Evolutionary conservation across 768 basidiomycete species (phyloP), one percentile per base, ranked within the genome.

Genomic region (Leccinum uliginosum): DNA sequence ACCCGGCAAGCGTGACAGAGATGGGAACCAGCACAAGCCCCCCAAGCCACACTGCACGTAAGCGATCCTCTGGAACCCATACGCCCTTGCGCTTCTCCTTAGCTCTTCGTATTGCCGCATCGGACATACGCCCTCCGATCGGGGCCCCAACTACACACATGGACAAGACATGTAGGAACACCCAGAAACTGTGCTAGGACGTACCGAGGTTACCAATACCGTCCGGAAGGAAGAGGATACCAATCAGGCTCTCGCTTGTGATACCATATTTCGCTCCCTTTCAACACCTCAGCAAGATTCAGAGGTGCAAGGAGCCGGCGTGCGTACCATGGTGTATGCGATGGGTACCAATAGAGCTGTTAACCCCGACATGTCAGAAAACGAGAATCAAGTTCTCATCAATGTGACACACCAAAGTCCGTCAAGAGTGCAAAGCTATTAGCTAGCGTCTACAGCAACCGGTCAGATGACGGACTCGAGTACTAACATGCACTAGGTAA

Each of bases 1-100:
- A 59, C 1, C 86, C 85, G 0, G 75, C 76, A 0, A 71, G 50
- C 0, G 82, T 64, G 3, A 84, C 67, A 1, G 85, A 80, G 1
- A 84, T 24, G 0, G 87, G 89, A 4, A 80, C 73, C 27, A 87
- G 70, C 17, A 81, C 30, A 0, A 76, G 69, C 4, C 75, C 76
- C 9, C 82, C 80, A 6, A 75, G 60, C 32, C 82, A 65, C 2
- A 79, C 73, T 2, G 77, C 84, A 1, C 83, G 77, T 24, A 89
- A 75, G 6, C 87, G 80, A 60, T 87, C 88, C 67, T 90, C 86
- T 0, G 86, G 86, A 44, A 81, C 78, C 84, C 83, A 87, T 2
- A 73, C 62, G 1, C 85, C 85, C 0, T 76, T 76, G 23, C 85
- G 79, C 6, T 71, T 65, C 47, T 74, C 69, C 15, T 78, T 78